These are phyloP conservation scores for Leishmania guyanensis DNA, from an alignment of 208 protist species.

Conservation along the genomic window DNA sequence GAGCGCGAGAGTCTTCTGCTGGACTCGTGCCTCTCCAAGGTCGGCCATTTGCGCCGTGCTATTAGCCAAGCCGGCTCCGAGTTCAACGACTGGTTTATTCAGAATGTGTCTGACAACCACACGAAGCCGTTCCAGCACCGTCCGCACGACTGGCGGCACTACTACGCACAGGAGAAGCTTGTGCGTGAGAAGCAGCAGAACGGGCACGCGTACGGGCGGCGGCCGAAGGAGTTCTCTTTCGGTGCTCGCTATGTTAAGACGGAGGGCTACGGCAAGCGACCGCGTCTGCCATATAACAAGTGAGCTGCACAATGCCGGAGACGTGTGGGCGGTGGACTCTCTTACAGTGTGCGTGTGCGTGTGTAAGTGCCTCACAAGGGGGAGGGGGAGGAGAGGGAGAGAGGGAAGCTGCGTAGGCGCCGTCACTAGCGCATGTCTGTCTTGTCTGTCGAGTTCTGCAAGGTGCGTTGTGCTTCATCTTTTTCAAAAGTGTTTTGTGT, in stretches of 20 bases:
- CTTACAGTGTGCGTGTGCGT: not conserved
- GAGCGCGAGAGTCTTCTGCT: slow-evolving; percentile 78
- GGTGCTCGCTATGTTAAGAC: slow-evolving; percentile 85
- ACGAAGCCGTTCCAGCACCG: slow-evolving; percentile 90
- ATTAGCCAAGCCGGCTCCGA: slow-evolving; percentile 64
- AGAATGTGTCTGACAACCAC: slow-evolving; percentile 91
- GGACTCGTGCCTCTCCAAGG: slow-evolving; percentile 77
- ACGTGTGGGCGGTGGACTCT: not conserved
- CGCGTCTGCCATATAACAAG: slow-evolving; percentile 90
- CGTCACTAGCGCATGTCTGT: not conserved
- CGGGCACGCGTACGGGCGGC: slow-evolving; percentile 67
- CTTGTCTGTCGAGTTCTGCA: not conserved
- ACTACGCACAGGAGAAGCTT: slow-evolving; percentile 89
- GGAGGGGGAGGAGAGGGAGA: not conserved
- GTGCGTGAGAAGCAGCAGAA: slow-evolving; percentile 80
- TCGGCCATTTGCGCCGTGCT: slow-evolving; percentile 76
- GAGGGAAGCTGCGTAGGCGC: not conserved
- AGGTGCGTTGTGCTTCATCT: slow-evolving; percentile 6
- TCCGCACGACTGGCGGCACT: slow-evolving; percentile 85
- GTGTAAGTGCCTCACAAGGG: not conserved
- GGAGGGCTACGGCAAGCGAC: slow-evolving; percentile 81
- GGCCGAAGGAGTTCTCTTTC: slow-evolving; percentile 80
- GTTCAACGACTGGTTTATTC: slow-evolving; percentile 92
- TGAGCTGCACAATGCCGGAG: slow-evolving; percentile 25
- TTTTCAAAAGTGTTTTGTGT: not conserved